Evolutionary conservation across 176 grass and related monocot genomes (phyloP).

Genomic region (Carex littledalei): DNA sequence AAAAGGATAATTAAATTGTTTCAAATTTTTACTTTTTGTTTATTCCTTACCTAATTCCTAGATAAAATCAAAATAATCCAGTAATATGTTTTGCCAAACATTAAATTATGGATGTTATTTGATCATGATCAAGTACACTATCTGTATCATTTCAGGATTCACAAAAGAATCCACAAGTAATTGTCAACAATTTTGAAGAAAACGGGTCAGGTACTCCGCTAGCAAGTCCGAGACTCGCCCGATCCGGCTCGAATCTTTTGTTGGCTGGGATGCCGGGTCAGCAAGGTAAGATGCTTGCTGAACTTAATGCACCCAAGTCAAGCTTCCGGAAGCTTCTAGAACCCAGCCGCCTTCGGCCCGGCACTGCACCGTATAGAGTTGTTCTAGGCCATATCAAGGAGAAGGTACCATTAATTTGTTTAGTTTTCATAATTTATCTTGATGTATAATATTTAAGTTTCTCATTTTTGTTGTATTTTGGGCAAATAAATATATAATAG

Average conservation of each 20-base stretch:
- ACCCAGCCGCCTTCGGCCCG: conserved; percentile 57
- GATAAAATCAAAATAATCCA: neutral
- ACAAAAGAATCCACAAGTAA: conserved; percentile 13
- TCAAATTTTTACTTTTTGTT: neutral
- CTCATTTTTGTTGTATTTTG: neutral
- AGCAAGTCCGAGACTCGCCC: neutral
- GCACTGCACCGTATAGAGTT: conserved; percentile 87
- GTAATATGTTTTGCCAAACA: neutral
- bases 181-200: conserved; percentile 1
- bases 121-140: neutral
- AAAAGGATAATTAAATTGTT: neutral
- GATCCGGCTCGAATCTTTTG: neutral
- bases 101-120: neutral
- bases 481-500: conserved; percentile 30
- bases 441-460: neutral
- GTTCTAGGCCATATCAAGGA: conserved; percentile 86
- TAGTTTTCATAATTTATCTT: neutral
- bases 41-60: neutral
- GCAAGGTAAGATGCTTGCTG: conserved; percentile 66
- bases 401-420: conserved; percentile 39
- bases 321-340: conserved; percentile 88
- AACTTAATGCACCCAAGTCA: conserved; percentile 60
- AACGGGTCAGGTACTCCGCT: neutral
- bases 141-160: conserved; percentile 18
- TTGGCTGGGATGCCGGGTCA: conserved; percentile 3